A percentile compares a stretch with the other conserved stretches of the same genome.
Evolutionary conservation across 2,329 filamentous ascomycete species (phyloP).

Genomic region (Beauveria asiatica): DNA sequence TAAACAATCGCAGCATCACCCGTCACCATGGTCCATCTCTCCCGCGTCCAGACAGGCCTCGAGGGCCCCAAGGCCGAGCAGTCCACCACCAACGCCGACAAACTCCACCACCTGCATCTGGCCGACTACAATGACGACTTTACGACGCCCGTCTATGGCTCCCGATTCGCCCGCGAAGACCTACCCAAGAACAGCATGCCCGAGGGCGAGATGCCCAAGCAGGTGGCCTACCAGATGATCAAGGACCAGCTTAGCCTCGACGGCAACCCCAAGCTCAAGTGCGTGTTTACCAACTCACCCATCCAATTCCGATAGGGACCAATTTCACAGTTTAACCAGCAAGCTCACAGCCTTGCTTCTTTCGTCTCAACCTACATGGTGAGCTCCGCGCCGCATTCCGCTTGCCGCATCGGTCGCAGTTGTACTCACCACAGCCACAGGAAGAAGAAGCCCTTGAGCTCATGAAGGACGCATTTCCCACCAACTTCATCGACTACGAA

Average conservation of each 20-base stretch:
- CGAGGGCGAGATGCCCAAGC: conserved; percentile 79
- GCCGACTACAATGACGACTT: conserved; percentile 48
- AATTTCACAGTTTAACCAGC: neutral
- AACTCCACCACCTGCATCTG: conserved; percentile 37
- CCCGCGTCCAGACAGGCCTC: conserved; percentile 8
- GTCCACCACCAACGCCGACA: conserved; percentile 4
- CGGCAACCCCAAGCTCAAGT: conserved; percentile 83
- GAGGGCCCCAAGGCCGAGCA: neutral
- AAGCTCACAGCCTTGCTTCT: conserved; percentile 59
- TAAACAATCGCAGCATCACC: neutral
- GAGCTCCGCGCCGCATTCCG: conserved; percentile 17
- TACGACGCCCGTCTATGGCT: conserved; percentile 81
- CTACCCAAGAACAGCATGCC: conserved; percentile 82
- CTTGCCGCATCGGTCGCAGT: neutral
- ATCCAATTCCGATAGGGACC: no score
- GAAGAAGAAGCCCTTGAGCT: conserved; percentile 94
- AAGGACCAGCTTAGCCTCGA: conserved; percentile 89
- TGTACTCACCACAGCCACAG: conserved; percentile 30
- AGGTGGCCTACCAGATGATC: conserved; percentile 95
- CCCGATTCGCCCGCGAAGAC: conserved; percentile 70
- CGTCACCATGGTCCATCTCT: conserved; percentile 9
- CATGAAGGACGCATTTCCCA: conserved; percentile 85
- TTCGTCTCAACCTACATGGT: conserved; percentile 98
- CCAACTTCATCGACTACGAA: conserved; percentile 92
- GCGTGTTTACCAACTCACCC: conserved; percentile 11